Percentiles rank a stretch among this genome's conserved stretches.
Conservation (phyloP, 441 rosid species). For the Aleurites moluccanus region DNA sequence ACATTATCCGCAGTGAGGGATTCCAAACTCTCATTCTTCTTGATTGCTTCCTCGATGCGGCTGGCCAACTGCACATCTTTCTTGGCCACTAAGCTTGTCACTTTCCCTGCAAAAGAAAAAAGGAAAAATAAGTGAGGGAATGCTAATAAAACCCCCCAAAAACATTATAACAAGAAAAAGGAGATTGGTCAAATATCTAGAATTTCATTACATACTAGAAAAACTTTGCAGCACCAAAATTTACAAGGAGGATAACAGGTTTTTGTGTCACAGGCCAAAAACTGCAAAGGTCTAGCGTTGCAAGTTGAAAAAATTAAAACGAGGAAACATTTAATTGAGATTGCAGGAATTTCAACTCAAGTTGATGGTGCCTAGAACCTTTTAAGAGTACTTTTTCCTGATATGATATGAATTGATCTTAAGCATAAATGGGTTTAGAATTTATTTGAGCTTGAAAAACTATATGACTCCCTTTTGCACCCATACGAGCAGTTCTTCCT, state of each 20-base stretch:
- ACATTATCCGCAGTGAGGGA: constrained; percentile 62
- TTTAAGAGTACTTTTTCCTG: not conserved
- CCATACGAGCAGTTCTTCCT: constrained; percentile 96
- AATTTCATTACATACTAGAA: not conserved
- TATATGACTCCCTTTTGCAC: constrained; percentile 68
- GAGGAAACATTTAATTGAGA: not conserved
- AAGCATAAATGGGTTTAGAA: not conserved
- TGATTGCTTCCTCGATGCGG: constrained; percentile 76
- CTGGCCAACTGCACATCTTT: constrained; percentile 59
- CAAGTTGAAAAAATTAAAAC: constrained; percentile 8
- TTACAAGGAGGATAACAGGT: not conserved
- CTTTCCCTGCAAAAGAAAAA: constrained; percentile 57
- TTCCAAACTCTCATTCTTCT: constrained; percentile 88
- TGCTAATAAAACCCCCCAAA: not conserved
- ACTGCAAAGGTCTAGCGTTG: not conserved
- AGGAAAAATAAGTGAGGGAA: not conserved
- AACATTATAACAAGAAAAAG: not conserved
- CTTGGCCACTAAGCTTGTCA: constrained; percentile 80
- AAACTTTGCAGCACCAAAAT: not conserved
- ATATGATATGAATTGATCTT: not conserved
- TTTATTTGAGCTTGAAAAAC: not conserved
- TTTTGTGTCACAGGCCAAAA: not conserved
- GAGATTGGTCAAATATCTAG: constrained; percentile 2
- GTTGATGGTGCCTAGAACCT: not conserved
- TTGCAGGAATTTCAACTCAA: not conserved